Evolutionary conservation across 1,284 basidiomycete species (phyloP), one percentile per base, ranked within the genome.

Genomic region (Sporisorium graminicola): DNA sequence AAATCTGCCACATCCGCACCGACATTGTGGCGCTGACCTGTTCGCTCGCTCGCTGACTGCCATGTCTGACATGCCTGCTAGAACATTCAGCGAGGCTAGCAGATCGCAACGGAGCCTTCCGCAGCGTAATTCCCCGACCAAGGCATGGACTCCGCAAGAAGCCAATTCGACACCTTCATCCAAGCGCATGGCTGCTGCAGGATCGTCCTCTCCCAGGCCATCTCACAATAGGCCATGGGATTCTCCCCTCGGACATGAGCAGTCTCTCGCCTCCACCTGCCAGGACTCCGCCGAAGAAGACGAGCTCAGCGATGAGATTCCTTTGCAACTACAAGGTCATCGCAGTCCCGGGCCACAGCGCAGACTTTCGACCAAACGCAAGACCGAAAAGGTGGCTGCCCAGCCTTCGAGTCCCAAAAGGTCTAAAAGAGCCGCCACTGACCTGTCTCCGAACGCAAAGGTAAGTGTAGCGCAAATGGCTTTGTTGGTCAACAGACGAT

Each of bases 21-120:
- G 20, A 22, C 47, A n/a, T 12, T 8, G 43, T 13, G 22, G 20
- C 43, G n/a, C n/a, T n/a, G n/a, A n/a, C n/a, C n/a, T n/a, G n/a
- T n/a, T 43, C 27, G 26, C 27, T 22, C 47, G 24, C 27, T 37
- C 13, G 18, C 29, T 37, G 7, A 12, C 62, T 42, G 62, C 68
- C 53, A 71, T 71, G 68, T 71, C 68, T 43, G 58, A 50, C 53
- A 57, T 66, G 63, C 63, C 69, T 35, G 63, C 55, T 56, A 27
- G 50, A 16, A 65, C 46, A 35, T 50, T 63, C n/a, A 55, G 59
- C 63, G 59, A 65, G 59, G 56, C 52, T 37, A 59, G 60, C 26
- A 52, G 56, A 52, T 33, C 55, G 33, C 63, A 62, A n/a, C 63
- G 58, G 33, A 27, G 10, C 18, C 44, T 35, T 12, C 10, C 46